Evolutionary conservation across 345 rosid genomes (phyloP).

Genomic region (Microthlaspi erraticum): DNA sequence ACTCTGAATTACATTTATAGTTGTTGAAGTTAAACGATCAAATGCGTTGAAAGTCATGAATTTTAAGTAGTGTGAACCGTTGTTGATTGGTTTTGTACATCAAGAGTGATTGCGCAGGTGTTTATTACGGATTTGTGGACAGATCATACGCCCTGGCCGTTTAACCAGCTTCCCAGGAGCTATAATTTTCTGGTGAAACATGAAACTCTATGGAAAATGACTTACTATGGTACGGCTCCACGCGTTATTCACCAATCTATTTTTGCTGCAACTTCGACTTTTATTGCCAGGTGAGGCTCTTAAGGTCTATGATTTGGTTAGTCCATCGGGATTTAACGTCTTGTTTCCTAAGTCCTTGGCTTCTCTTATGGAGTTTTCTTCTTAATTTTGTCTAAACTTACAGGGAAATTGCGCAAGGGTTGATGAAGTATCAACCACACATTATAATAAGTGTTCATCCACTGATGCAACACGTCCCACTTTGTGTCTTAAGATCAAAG

Average conservation of each 20-base stretch:
- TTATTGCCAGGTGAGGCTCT: slow-evolving; percentile 90
- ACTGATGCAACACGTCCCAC: slow-evolving; percentile 98
- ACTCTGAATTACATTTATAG: too few relatives aligned
- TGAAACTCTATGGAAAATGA: slow-evolving; percentile 86
- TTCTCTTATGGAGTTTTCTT: slow-evolving; percentile 21
- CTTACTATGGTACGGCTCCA: slow-evolving; percentile 91
- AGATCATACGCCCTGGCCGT: slow-evolving; percentile 99
- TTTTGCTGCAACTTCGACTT: slow-evolving; percentile 95
- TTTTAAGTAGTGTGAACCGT: not conserved
- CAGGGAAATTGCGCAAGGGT: slow-evolving; percentile 95
- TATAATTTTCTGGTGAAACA: slow-evolving; percentile 97
- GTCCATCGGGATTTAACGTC: not conserved
- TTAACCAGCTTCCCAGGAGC: slow-evolving; percentile 95
- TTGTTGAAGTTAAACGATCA: not conserved
- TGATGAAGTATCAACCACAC: slow-evolving; percentile 98
- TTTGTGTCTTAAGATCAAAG: slow-evolving; percentile 85
- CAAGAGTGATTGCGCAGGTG: slow-evolving; percentile 74
- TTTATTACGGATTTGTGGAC: slow-evolving; percentile 97
- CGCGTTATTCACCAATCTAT: slow-evolving; percentile 90
- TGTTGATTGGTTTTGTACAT: slow-evolving; percentile 33
- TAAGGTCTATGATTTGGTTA: slow-evolving; percentile 7
- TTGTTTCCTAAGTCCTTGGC: too few relatives aligned
- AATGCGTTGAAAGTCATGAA: not conserved
- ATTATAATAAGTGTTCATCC: slow-evolving; percentile 98
- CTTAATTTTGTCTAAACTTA: slow-evolving; percentile 27